phyloP scores from a whole-genome alignment of 2,329 filamentous ascomycete genomes.

The Xylaria arbuscula region DNA sequence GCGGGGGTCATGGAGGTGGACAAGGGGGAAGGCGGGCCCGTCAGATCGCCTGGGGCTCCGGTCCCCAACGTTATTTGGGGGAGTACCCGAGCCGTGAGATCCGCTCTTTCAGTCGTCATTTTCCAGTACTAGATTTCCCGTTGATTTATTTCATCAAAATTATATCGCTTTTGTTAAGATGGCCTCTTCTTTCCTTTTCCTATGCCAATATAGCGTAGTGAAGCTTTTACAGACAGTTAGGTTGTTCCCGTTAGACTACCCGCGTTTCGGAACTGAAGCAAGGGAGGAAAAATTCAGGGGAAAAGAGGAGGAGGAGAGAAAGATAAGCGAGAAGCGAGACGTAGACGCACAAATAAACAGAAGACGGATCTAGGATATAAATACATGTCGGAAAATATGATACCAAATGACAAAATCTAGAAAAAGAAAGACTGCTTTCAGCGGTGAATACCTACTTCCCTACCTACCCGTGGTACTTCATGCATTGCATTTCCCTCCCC shows the following conservation, averaged over 20 bases:
- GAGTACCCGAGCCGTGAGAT: constrained; percentile 43
- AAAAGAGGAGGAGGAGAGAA: background rate
- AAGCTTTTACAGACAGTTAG: no score
- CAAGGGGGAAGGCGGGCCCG: constrained; percentile 44
- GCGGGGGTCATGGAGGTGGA: constrained; percentile 35
- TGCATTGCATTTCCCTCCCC: background rate
- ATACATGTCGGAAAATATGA: background rate
- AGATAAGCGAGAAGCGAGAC: background rate
- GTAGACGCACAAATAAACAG: background rate
- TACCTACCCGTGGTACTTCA: background rate
- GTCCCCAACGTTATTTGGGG: constrained; percentile 45
- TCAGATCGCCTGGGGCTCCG: constrained; percentile 41
- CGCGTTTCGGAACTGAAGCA: background rate
- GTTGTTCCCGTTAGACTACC: background rate
- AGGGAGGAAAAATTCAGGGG: background rate
- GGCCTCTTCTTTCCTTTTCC: background rate
- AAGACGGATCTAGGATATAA: background rate
- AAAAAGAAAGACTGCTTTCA: background rate
- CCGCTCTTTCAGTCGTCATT: constrained; percentile 44
- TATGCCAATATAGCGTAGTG: background rate
- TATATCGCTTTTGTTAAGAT: background rate
- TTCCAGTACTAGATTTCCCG: constrained; percentile 8
- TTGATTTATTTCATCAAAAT: background rate
- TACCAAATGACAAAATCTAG: background rate
- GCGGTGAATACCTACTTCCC: background rate